Evolutionary conservation across 2,329 filamentous ascomycete genomes (phyloP).

Genomic region (Ophiostoma ulmi): DNA sequence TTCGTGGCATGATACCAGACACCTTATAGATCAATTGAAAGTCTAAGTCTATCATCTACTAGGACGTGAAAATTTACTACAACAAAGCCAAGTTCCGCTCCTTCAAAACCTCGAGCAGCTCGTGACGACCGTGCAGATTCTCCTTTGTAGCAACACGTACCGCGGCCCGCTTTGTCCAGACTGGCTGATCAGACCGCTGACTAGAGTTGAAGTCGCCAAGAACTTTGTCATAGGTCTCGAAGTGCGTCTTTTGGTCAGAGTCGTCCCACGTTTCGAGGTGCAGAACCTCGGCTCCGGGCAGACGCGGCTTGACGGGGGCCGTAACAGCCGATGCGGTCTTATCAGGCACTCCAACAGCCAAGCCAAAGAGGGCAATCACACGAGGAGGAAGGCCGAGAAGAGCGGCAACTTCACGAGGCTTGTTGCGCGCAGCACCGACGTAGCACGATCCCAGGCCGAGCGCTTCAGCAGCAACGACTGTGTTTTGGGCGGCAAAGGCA

Average conservation of each 20-base stretch:
- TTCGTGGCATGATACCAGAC: neutral
- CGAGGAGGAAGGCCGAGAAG: constrained; percentile 33
- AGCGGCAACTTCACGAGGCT: constrained; percentile 30
- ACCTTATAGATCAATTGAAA: neutral
- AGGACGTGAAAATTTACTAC: neutral
- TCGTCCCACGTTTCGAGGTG: constrained; percentile 31
- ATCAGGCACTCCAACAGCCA: constrained; percentile 20
- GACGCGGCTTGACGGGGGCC: neutral
- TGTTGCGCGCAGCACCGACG: constrained; percentile 33
- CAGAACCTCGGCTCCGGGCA: constrained; percentile 30
- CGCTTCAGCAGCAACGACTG: neutral
- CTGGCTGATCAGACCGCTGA: constrained; percentile 29
- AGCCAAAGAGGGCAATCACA: constrained; percentile 33
- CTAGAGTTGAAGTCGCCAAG: constrained; percentile 22
- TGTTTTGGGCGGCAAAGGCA: neutral
- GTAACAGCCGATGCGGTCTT: neutral
- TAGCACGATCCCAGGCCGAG: constrained; percentile 32
- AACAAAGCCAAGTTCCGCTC: constrained; percentile 29
- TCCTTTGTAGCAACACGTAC: constrained; percentile 31
- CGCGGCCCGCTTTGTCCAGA: constrained; percentile 32
- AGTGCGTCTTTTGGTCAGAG: constrained; percentile 26
- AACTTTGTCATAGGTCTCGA: constrained; percentile 30
- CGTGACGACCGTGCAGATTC: constrained; percentile 32
- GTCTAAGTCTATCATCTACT: neutral
- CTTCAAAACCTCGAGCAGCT: constrained; percentile 29